Conservation (phyloP, 768 basidiomycete genomes). For the Xerocomellus chrysenteron region DNA sequence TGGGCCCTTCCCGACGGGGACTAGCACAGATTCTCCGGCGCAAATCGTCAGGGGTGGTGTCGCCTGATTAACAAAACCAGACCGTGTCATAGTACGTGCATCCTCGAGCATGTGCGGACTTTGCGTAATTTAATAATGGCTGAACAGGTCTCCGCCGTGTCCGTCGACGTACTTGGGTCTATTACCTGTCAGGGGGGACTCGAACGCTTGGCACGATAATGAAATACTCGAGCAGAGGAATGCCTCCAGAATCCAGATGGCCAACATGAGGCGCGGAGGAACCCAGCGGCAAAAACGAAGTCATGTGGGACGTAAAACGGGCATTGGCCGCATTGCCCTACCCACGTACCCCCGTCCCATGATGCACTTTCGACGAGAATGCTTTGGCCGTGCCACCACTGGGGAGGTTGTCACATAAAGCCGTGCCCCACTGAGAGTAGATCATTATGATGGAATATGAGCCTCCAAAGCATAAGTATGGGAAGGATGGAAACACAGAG, state of each 20-base stretch:
- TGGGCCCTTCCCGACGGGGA: neutral
- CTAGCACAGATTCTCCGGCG: neutral
- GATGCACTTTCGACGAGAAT: neutral
- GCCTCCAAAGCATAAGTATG: neutral
- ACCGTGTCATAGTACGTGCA: neutral
- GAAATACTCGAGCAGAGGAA: neutral
- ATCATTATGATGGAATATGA: neutral
- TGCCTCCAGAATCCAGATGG: neutral
- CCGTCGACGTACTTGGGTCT: neutral
- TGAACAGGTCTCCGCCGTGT: neutral
- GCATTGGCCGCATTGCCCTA: neutral
- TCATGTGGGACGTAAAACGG: slow-evolving; percentile 2
- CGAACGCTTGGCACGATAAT: neutral
- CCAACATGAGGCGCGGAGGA: slow-evolving; percentile 1
- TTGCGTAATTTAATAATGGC: neutral
- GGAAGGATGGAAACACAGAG: neutral
- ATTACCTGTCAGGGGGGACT: neutral
- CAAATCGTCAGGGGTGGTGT: neutral
- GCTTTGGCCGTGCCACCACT: neutral
- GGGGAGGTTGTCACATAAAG: too few relatives aligned
- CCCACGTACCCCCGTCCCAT: neutral
- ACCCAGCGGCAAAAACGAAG: neutral
- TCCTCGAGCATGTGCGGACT: neutral
- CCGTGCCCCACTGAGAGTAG: neutral
- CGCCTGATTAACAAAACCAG: neutral